Conservation (phyloP, 495 filamentous ascomycete species). For the Neohortaea acidophila region DNA sequence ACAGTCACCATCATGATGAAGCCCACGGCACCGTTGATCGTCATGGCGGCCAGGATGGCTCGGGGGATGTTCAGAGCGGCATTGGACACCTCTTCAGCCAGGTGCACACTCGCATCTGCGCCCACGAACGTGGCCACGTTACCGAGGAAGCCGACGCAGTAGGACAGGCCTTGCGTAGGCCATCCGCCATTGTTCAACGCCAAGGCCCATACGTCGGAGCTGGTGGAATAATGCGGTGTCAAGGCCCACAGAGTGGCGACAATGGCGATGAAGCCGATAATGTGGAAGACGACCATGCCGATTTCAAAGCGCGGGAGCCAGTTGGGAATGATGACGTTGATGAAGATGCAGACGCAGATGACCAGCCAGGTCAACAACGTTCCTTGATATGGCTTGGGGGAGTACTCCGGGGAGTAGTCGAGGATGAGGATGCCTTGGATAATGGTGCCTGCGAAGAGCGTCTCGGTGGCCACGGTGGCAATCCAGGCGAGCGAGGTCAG, state of each 20-base stretch:
- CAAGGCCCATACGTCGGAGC: slow-evolving; percentile 10
- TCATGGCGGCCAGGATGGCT: slow-evolving; percentile 13
- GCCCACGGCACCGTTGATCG: slow-evolving; percentile 12
- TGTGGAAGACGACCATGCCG: slow-evolving; percentile 15
- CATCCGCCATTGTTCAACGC: slow-evolving; percentile 13
- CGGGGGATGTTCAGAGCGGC: slow-evolving; percentile 13
- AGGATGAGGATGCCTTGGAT: slow-evolving; percentile 19
- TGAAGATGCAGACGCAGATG: slow-evolving; percentile 10
- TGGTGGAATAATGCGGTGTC: slow-evolving; percentile 4
- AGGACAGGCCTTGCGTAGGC: slow-evolving; percentile 16
- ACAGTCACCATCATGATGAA: slow-evolving; percentile 15
- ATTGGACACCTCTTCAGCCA: slow-evolving; percentile 17
- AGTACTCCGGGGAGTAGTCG: slow-evolving; percentile 21
- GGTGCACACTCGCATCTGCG: slow-evolving; percentile 16
- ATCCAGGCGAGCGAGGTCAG: slow-evolving; percentile 20
- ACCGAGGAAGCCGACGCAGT: slow-evolving; percentile 15
- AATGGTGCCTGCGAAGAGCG: slow-evolving; percentile 16
- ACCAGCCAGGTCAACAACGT: slow-evolving; percentile 21
- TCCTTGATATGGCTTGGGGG: slow-evolving; percentile 17
- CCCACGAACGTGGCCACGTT: slow-evolving; percentile 14
- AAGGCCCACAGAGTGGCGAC: slow-evolving; percentile 12
- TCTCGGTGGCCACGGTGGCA: slow-evolving; percentile 12
- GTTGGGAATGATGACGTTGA: slow-evolving; percentile 17
- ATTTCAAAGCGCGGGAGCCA: slow-evolving; percentile 17
- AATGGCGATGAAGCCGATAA: slow-evolving; percentile 17